Evolutionary conservation across 140 eudicot genomes (phyloP).

Genomic region (Eryngium alpinum): DNA sequence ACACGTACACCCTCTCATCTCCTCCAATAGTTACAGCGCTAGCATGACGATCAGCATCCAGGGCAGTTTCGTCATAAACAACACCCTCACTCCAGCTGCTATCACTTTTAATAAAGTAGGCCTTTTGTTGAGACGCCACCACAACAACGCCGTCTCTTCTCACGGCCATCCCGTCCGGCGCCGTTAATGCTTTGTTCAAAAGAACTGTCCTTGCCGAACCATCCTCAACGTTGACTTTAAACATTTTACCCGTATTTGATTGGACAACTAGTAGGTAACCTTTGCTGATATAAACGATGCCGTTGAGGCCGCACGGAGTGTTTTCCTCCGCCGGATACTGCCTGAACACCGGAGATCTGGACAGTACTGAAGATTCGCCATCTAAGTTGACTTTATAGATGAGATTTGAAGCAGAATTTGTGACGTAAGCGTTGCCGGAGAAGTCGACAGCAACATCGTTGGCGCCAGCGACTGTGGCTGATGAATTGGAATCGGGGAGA

Average conservation of each 20-base stretch:
- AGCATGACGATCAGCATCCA: constrained; percentile 48
- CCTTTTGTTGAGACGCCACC: constrained; percentile 56
- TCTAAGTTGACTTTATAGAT: constrained; percentile 57
- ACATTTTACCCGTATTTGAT: constrained; percentile 70
- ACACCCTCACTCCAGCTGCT: constrained; percentile 66
- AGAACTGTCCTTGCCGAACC: constrained; percentile 48
- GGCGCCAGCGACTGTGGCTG: constrained; percentile 34
- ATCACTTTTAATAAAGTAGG: constrained; percentile 56
- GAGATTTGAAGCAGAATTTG: constrained; percentile 58
- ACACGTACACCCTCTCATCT: constrained; percentile 74
- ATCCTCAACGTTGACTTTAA: constrained; percentile 57
- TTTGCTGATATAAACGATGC: constrained; percentile 47
- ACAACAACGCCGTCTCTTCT: constrained; percentile 66
- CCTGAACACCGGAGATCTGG: constrained; percentile 45
- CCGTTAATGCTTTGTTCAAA: constrained; percentile 45
- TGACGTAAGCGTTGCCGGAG: constrained; percentile 76
- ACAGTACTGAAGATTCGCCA: constrained; percentile 47
- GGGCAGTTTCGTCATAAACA: constrained; percentile 77
- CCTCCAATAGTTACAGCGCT: constrained; percentile 64
- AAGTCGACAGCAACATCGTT: constrained; percentile 70
- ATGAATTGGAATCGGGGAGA: constrained; percentile 31
- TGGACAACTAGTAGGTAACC: constrained; percentile 69
- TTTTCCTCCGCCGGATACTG: constrained; percentile 30
- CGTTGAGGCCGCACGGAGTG: constrained; percentile 55
- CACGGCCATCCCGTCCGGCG: constrained; percentile 60